phyloP scores from a whole-genome alignment of 495 filamentous ascomycete species.

The Lophiostoma macrostomum region DNA sequence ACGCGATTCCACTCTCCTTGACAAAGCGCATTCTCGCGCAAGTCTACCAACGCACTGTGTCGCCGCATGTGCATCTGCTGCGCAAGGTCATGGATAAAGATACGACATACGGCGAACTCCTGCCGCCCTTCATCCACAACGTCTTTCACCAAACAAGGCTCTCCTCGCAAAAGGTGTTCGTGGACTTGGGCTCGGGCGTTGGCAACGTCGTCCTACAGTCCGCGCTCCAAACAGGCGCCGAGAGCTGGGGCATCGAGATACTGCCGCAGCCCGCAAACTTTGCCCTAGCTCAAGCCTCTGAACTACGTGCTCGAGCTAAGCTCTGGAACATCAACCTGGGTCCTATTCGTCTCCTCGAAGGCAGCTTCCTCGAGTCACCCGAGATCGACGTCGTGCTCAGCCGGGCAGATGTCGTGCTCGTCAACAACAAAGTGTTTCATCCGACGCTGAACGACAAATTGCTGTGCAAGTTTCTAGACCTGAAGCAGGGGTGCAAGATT shows the following conservation, averaged over 20 bases:
- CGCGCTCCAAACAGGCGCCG: slow-evolving; percentile 86
- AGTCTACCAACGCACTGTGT: slow-evolving; percentile 87
- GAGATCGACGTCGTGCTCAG: slow-evolving; percentile 69
- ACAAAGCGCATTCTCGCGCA: slow-evolving; percentile 81
- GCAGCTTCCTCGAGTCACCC: slow-evolving; percentile 77
- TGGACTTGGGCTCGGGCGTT: slow-evolving; percentile 92
- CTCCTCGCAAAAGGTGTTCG: slow-evolving; percentile 76
- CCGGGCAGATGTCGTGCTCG: slow-evolving; percentile 85
- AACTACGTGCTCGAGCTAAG: slow-evolving; percentile 78
- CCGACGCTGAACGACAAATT: slow-evolving; percentile 80
- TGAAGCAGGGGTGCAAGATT: slow-evolving; percentile 87
- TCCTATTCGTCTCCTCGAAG: slow-evolving; percentile 72
- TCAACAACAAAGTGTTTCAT: slow-evolving; percentile 96
- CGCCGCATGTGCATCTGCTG: slow-evolving; percentile 76
- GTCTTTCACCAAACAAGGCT: slow-evolving; percentile 77
- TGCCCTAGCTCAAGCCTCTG: slow-evolving; percentile 42
- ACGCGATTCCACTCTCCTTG: slow-evolving; percentile 63
- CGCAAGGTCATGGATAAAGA: slow-evolving; percentile 80
- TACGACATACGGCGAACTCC: slow-evolving; percentile 90
- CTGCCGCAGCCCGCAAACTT: slow-evolving; percentile 51
- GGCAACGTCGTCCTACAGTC: slow-evolving; percentile 95
- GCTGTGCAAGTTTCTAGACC: slow-evolving; percentile 85
- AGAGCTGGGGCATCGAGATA: slow-evolving; percentile 95
- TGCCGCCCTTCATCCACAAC: slow-evolving; percentile 75
- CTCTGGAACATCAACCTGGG: slow-evolving; percentile 87